phyloP scores from a whole-genome alignment of 2,329 filamentous ascomycete genomes.

The Botryotinia convoluta region DNA sequence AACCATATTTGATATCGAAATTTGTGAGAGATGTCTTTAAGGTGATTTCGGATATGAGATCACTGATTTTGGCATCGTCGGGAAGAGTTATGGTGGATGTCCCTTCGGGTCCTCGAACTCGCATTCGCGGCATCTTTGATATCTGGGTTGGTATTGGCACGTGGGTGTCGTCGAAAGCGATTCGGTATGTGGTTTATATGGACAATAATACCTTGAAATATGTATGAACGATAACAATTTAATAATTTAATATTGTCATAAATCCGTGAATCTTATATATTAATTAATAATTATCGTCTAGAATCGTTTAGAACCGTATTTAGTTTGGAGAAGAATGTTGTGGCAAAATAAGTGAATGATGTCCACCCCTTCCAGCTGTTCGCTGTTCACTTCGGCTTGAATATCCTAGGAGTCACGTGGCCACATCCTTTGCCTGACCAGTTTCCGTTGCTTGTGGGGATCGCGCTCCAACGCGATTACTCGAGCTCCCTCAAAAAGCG shows the following conservation, averaged over 20 bases:
- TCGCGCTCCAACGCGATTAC: conserved; percentile 20
- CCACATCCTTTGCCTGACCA: background rate
- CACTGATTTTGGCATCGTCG: conserved; percentile 63
- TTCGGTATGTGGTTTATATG: background rate
- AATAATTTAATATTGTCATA: no score
- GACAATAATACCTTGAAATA: background rate
- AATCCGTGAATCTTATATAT: background rate
- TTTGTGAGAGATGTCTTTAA: conserved; percentile 61
- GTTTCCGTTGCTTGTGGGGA: conserved; percentile 7
- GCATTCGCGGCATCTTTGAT: conserved; percentile 58
- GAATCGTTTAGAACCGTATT: background rate
- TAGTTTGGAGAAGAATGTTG: background rate
- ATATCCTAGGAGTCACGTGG: background rate
- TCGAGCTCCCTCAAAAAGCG: conserved; percentile 17
- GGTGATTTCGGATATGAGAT: conserved; percentile 59
- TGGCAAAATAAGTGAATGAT: background rate
- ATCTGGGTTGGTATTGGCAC: conserved; percentile 12
- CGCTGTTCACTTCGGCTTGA: background rate
- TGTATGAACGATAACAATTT: background rate
- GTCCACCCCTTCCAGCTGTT: background rate
- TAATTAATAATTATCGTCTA: background rate
- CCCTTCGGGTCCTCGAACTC: conserved; percentile 72
- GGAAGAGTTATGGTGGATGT: conserved; percentile 67
- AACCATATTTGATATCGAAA: conserved; percentile 82
- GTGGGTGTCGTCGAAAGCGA: background rate